Evolutionary conservation across 2,329 filamentous ascomycete species (phyloP).

Genomic region (Talaromyces sp.): DNA sequence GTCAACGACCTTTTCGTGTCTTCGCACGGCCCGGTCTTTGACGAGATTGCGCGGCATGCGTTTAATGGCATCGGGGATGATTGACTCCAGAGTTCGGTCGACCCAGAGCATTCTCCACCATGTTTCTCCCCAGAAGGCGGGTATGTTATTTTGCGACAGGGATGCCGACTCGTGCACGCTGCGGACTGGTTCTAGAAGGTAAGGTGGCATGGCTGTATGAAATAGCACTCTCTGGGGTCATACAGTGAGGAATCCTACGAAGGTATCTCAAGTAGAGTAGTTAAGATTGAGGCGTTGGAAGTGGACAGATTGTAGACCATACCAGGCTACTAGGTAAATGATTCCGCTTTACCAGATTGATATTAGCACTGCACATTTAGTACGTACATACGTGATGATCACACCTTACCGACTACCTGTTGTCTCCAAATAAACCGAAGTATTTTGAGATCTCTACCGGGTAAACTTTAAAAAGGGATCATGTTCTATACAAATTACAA

Average conservation of each 20-base stretch:
- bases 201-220: not conserved
- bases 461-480: not conserved
- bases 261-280: not conserved
- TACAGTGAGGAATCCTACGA: not conserved
- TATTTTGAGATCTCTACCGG: not conserved
- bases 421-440: not conserved
- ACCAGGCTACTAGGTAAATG: not conserved
- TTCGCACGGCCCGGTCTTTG: not conserved
- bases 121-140: not conserved
- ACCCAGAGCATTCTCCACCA: constrained; percentile 2
- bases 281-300: not conserved
- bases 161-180: not conserved
- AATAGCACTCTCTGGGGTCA: not conserved
- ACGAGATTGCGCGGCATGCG: not conserved
- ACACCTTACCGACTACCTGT: not conserved
- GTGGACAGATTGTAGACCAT: not conserved
- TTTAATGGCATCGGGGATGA: not conserved
- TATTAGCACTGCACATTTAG: not conserved
- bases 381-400: no score
- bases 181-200: not conserved
- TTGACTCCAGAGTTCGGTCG: not conserved
- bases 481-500: not conserved
- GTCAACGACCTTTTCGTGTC: not conserved
- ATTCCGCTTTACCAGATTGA: not conserved
- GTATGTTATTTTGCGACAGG: not conserved